A percentile compares a stretch with the other conserved stretches of the same genome.
Evolutionary conservation across 495 filamentous ascomycete species (phyloP).

Genomic region (Aspergillus sclerotiicarbonarius): DNA sequence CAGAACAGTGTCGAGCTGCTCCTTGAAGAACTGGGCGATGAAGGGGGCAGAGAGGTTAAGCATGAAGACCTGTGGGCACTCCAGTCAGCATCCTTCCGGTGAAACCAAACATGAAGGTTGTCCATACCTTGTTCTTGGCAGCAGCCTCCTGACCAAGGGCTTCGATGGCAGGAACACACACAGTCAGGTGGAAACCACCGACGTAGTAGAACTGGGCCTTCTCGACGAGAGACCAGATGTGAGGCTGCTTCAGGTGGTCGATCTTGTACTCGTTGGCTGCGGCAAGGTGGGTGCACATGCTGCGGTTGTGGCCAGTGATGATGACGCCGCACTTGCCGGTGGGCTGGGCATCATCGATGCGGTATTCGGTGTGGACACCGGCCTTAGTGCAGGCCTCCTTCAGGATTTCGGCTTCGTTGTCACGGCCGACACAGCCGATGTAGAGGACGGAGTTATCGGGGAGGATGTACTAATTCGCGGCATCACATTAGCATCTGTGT

Average conservation of each 20-base stretch:
- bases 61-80: slow-evolving; percentile 61
- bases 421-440: slow-evolving; percentile 87
- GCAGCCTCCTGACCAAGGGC: slow-evolving; percentile 89
- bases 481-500: slow-evolving; percentile 10
- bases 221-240: slow-evolving; percentile 89
- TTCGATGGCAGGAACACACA: slow-evolving; percentile 85
- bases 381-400: slow-evolving; percentile 73
- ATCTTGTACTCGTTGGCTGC: slow-evolving; percentile 96
- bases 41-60: slow-evolving; percentile 92
- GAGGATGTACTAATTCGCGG: slow-evolving; percentile 71
- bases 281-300: slow-evolving; percentile 91
- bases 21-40: slow-evolving; percentile 97
- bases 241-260: slow-evolving; percentile 85
- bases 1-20: slow-evolving; percentile 76
- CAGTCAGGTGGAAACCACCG: slow-evolving; percentile 86
- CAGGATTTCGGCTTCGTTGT: slow-evolving; percentile 87
- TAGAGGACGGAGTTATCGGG: slow-evolving; percentile 82
- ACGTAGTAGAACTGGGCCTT: slow-evolving; percentile 86
- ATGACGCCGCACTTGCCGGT: slow-evolving; percentile 95
- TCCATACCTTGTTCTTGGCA: slow-evolving; percentile 70
- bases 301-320: slow-evolving; percentile 91
- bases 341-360: slow-evolving; percentile 72
- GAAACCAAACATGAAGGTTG: neutral
- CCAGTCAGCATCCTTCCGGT: neutral
- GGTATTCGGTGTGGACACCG: slow-evolving; percentile 90